Percentiles rank a stretch among this genome's conserved stretches.
phyloP scores from a whole-genome alignment of 805 yeast genomes.

The Nakazawaea wickerhamii region DNA sequence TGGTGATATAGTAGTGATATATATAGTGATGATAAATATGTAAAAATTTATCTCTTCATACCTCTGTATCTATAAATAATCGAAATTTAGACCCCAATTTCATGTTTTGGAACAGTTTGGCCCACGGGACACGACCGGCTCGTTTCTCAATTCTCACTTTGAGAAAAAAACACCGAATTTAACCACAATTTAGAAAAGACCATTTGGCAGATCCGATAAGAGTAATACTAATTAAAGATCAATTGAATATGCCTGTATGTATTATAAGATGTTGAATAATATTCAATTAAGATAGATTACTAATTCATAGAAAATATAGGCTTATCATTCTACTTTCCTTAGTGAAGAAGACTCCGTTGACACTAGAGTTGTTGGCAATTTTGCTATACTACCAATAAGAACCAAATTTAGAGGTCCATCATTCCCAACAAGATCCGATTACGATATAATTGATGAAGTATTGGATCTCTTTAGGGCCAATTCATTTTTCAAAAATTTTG shows the following conservation, averaged over 20 bases:
- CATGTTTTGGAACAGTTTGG: neutral
- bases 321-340: constrained; percentile 76
- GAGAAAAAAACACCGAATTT: constrained; percentile 1
- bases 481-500: constrained; percentile 94
- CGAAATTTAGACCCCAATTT: no score
- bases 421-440: constrained; percentile 66
- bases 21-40: no score
- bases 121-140: neutral
- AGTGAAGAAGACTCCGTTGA: constrained; percentile 48
- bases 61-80: no score
- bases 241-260: constrained; percentile 14
- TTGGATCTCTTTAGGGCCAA: constrained; percentile 92
- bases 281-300: neutral
- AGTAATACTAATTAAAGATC: neutral
- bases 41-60: no score
- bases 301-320: constrained; percentile 28
- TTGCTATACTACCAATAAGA: constrained; percentile 78
- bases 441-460: constrained; percentile 89
- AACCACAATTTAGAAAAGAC: neutral
- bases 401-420: constrained; percentile 90
- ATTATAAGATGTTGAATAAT: no score
- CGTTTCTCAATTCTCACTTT: no score
- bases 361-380: constrained; percentile 67
- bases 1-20: no score
- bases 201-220: neutral